Evolutionary conservation across 805 yeast species (phyloP), one percentile per base, ranked within the genome.

Genomic region (Kluyveromyces wickerhamii): DNA sequence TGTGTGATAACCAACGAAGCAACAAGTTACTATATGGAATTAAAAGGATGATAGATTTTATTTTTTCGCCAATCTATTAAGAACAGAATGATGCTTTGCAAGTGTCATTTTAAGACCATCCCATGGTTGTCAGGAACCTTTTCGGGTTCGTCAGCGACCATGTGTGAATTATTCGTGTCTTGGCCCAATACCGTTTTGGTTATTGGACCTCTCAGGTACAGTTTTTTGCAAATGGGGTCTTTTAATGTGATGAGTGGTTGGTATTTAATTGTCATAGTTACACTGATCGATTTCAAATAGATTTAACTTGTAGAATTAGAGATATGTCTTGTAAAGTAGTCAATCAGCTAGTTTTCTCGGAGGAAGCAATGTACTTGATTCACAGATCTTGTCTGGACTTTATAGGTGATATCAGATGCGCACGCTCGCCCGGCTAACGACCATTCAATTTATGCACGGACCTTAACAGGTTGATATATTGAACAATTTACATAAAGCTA

Each of bases 261-360:
- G 45, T 67, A 66, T 69, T 41, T 41, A 41, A 43, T 37, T 48
- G 89, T 81, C 88, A 81, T 81, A 81, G 88, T 80, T 80, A 80
- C 88, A 79, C 88, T 79, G 88, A 79, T 45, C 35, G 21, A 30
- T 10, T 21, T 22, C 26, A 16, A 4, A 30, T 7, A n/a, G 5
- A 7, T 9, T 9, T 14, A 24, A 3, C 27, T 24, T 24, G 27
- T 24, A 24, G 27, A n/a, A 24, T 24, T n/a, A n/a, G n/a, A n/a
- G n/a, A n/a, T n/a, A n/a, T n/a, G n/a, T n/a, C n/a, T n/a, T n/a
- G n/a, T n/a, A n/a, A n/a, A n/a, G n/a, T n/a, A n/a, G n/a, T n/a
- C n/a, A n/a, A n/a, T n/a, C n/a, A n/a, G n/a, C n/a, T n/a, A n/a
- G n/a, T n/a, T n/a, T n/a, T n/a, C n/a, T n/a, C n/a, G n/a, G n/a